Conservation (phyloP, 768 basidiomycete genomes). For the Suillus lakei region DNA sequence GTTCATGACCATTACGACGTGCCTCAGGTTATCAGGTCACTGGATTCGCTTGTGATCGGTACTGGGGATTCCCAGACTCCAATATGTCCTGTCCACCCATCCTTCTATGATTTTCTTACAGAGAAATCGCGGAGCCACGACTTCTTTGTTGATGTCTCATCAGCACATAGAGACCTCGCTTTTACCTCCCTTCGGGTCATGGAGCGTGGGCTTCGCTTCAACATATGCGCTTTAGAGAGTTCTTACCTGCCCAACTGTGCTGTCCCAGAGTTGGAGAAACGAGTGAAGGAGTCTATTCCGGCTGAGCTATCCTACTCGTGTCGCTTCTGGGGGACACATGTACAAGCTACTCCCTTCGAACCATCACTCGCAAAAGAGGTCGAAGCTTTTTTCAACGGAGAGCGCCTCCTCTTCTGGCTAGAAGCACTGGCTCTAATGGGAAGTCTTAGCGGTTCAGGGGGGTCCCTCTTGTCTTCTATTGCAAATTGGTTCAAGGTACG, state of each 20-base stretch:
- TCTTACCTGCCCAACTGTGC: conserved; percentile 30
- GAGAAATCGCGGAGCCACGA: conserved; percentile 13
- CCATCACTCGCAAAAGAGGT: conserved; percentile 15
- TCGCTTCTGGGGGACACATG: conserved; percentile 36
- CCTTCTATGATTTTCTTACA: conserved; percentile 31
- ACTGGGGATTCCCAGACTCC: neutral
- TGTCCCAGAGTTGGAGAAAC: conserved; percentile 15
- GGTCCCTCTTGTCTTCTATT: neutral
- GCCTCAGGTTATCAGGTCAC: neutral
- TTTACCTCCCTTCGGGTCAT: conserved; percentile 29
- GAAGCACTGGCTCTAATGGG: conserved; percentile 16
- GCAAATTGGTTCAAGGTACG: neutral
- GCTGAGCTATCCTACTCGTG: conserved; percentile 35
- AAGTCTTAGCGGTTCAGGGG: conserved; percentile 5
- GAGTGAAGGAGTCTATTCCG: conserved; percentile 27
- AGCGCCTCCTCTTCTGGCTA: neutral
- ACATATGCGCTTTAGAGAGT: conserved; percentile 20
- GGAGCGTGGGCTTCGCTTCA: conserved; percentile 22
- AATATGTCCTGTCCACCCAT: conserved; percentile 26
- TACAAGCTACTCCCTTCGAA: conserved; percentile 14
- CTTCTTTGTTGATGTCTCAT: conserved; percentile 15
- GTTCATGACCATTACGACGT: neutral
- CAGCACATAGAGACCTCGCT: conserved; percentile 11
- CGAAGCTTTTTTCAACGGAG: conserved; percentile 22
- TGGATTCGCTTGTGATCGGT: conserved; percentile 13